Base-by-base conservation (phyloP, 179 eudicot genomes). In the Heliamphora pulchella region DNA sequence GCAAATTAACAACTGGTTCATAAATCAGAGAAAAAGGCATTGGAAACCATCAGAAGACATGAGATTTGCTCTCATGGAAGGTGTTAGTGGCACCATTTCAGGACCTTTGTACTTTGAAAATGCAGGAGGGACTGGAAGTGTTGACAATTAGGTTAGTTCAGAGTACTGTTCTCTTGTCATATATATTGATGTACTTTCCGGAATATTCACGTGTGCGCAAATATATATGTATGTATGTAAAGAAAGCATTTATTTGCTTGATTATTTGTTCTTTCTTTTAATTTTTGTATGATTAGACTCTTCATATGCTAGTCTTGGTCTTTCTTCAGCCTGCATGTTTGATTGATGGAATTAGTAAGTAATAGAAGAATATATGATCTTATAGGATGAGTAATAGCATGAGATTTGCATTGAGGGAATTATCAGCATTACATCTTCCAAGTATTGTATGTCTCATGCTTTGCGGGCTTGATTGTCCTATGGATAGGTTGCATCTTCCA, bases 1-100 rank as follows among this genome's bases (percentile, higher is more conserved):
- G 89, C 97, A 93, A 87, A 92, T 92, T 66, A 92, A 91, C 86
- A 93, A 93, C 78, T 93, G 97, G 97, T 93, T 93, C 81, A 93
- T 93, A 76, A 93, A 93, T 87, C 97, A 93, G 82, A 85, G 98
- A 79, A 93, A 93, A 81, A 88, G 98, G 77, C 98, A 92, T 62
- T 94, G 98, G 98, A 90, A 89, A 82, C 98, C 97, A 9, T 90
- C 97, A 3, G 92, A 94, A 83, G 93, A 91, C 84, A 90, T 92
- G 93, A 89, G 86, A 78, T 93, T 87, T 44, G 94, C 94, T 18
- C 92, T 92, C 79, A 91, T 92, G 97, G 93, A 89, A 85, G 85
- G 86, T 61, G 86, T 80, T 10, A 77, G 84, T 68, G 86, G 83
- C 50, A 77, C 65, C 75, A 64, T 67, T n/a, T 80, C 79, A 15